These are phyloP conservation scores for Zymoseptoria passerinii DNA, from an alignment of 2,329 filamentous ascomycete species.

Conservation along the genomic window DNA sequence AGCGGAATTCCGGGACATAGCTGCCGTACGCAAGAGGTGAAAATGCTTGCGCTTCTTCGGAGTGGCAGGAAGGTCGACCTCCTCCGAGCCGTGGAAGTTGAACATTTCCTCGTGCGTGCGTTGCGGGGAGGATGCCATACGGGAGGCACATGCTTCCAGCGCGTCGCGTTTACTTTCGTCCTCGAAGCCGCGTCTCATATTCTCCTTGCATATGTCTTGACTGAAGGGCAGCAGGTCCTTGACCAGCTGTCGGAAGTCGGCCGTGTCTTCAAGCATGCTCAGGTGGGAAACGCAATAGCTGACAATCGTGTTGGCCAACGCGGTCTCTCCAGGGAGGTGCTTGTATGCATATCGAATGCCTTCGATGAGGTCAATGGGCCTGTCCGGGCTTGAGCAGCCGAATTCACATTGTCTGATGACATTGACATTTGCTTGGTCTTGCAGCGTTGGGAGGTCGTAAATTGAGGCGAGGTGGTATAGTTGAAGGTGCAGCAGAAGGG, in stretches of 20 bases:
- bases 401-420: constrained; percentile 34
- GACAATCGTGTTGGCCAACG: constrained; percentile 33
- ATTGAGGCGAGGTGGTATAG: constrained; percentile 35
- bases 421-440: constrained; percentile 32
- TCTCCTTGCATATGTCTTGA: constrained; percentile 34
- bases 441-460: constrained; percentile 34
- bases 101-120: background rate
- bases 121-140: background rate
- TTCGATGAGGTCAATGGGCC: constrained; percentile 34
- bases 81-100: background rate
- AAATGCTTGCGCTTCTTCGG: background rate
- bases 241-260: constrained; percentile 31
- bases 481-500: constrained; percentile 35
- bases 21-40: background rate
- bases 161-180: constrained; percentile 32
- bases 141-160: background rate
- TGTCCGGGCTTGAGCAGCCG: constrained; percentile 31
- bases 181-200: constrained; percentile 31
- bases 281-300: constrained; percentile 38
- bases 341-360: constrained; percentile 31
- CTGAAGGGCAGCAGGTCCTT: constrained; percentile 33
- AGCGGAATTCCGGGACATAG: background rate
- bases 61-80: background rate
- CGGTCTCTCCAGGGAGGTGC: constrained; percentile 20
- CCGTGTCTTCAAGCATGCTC: constrained; percentile 25